phyloP scores from a whole-genome alignment of 2,329 filamentous ascomycete species.

The Trichoderma koningii region DNA sequence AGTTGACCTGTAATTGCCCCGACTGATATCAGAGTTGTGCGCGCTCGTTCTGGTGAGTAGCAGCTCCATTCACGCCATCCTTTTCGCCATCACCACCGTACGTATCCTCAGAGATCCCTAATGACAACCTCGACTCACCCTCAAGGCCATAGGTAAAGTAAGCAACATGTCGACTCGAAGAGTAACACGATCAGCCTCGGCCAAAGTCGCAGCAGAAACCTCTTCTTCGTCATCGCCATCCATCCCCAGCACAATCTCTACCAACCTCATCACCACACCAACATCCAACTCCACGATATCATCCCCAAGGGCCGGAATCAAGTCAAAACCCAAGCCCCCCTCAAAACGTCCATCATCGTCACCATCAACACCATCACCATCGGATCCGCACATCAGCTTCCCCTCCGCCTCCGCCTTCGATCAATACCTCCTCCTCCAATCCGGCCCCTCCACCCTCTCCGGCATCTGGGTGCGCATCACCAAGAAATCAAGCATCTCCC shows the following conservation, averaged over 20 bases:
- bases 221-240: background rate
- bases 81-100: background rate
- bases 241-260: background rate
- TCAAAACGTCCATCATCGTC: background rate
- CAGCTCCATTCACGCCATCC: background rate
- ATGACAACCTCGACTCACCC: background rate
- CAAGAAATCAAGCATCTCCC: conserved; percentile 47
- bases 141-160: too few species aligned
- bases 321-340: background rate
- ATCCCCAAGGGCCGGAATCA: background rate
- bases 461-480: conserved; percentile 53
- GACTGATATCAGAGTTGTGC: background rate
- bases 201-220: background rate
- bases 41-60: background rate
- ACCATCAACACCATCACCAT: background rate
- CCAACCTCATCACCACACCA: background rate
- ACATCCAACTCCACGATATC: background rate
- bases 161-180: background rate
- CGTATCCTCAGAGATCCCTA: too few species aligned
- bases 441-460: conserved; percentile 37
- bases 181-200: background rate
- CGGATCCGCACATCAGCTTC: conserved; percentile 35
- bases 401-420: conserved; percentile 38
- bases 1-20: too few species aligned
- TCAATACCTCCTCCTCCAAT: conserved; percentile 46